Conservation (phyloP, 768 basidiomycete species). For the Candolleomyces efflorescens region DNA sequence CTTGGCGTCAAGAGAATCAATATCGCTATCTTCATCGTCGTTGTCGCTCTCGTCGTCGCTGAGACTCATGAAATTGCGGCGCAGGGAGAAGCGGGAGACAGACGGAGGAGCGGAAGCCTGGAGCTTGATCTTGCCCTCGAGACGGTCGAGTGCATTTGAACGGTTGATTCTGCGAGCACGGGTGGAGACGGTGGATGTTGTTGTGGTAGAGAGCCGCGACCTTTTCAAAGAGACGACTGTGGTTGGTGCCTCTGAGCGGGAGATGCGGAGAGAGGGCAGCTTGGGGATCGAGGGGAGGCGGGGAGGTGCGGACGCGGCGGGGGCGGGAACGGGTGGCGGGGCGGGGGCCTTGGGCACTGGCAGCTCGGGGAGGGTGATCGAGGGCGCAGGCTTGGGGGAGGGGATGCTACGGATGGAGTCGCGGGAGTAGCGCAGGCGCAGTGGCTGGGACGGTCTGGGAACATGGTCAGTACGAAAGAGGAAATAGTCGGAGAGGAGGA, state of each 20-base stretch:
- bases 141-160: conserved; percentile 56
- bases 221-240: conserved; percentile 11
- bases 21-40: conserved; percentile 34
- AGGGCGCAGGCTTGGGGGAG: conserved; percentile 58
- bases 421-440: conserved; percentile 27
- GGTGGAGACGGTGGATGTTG: conserved; percentile 39
- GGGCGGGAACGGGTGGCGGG: conserved; percentile 10
- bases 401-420: conserved; percentile 47
- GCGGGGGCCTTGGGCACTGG: conserved; percentile 19
- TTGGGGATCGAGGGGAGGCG: conserved; percentile 28
- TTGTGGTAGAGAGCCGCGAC: conserved; percentile 10
- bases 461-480: conserved; percentile 11
- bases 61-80: conserved; percentile 63
- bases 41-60: conserved; percentile 64
- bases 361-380: conserved; percentile 43
- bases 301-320: conserved; percentile 19
- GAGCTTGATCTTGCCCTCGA: conserved; percentile 48
- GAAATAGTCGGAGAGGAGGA: background rate
- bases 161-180: conserved; percentile 44
- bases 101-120: conserved; percentile 11
- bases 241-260: conserved; percentile 18
- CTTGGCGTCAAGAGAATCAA: conserved; percentile 20
- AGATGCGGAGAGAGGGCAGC: conserved; percentile 21
- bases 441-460: conserved; percentile 11
- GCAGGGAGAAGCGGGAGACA: conserved; percentile 8